phyloP scores from a whole-genome alignment of 2,329 filamentous ascomycete genomes.

The Fulvia fulva region DNA sequence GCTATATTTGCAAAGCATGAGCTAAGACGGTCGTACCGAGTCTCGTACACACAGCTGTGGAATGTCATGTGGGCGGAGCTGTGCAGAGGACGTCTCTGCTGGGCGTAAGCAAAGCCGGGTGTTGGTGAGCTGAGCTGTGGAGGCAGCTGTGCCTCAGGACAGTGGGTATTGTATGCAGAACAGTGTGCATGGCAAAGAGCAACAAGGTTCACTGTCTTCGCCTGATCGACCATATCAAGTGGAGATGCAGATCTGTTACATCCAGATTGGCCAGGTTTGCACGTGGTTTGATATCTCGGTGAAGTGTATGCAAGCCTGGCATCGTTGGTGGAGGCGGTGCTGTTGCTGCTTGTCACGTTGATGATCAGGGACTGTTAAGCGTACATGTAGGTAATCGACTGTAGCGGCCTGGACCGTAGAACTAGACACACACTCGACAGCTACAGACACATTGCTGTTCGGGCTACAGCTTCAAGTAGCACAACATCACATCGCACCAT shows the following conservation, averaged over 20 bases:
- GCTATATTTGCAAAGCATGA: not conserved
- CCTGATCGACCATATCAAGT: not conserved
- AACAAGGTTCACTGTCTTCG: not conserved
- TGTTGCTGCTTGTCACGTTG: not conserved
- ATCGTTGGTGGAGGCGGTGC: not conserved
- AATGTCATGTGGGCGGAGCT: not conserved
- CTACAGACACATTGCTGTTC: not conserved
- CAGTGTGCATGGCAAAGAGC: not conserved
- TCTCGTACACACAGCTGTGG: not conserved
- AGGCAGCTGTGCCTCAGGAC: not conserved
- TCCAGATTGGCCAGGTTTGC: not conserved
- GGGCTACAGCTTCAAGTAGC: not conserved
- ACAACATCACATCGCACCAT: slow-evolving; percentile 3
- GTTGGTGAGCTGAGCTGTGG: not conserved
- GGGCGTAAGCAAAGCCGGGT: not conserved
- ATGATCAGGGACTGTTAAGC: not conserved
- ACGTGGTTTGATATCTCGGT: not conserved
- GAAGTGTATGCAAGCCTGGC: not conserved
- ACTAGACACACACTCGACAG: not conserved
- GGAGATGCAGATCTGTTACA: not conserved
- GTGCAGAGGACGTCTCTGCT: not conserved
- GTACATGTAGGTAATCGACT: not conserved
- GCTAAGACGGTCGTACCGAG: not conserved
- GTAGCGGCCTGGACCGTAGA: not conserved
- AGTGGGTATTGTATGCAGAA: too few relatives aligned